Evolutionary conservation across 768 basidiomycete genomes (phyloP).

Genomic region (Baorangia bicolor): DNA sequence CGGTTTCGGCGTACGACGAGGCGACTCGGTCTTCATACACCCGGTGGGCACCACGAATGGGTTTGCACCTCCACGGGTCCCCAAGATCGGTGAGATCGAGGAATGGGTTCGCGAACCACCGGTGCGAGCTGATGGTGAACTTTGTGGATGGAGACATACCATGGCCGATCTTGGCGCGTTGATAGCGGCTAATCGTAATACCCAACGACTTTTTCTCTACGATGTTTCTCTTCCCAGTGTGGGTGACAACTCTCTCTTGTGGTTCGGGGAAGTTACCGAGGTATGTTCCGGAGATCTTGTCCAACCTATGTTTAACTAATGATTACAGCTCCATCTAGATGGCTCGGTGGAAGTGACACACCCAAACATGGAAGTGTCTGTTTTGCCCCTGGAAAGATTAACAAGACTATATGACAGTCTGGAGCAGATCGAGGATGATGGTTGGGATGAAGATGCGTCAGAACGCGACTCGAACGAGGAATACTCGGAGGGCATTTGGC

Average conservation of each 20-base stretch:
- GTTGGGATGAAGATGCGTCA: constrained; percentile 46
- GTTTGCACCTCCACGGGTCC: constrained; percentile 64
- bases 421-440: constrained; percentile 73
- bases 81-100: constrained; percentile 83
- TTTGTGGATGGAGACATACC: constrained; percentile 69
- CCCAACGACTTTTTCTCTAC: constrained; percentile 39
- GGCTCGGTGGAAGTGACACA: constrained; percentile 74
- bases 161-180: constrained; percentile 63
- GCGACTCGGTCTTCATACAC: constrained; percentile 85
- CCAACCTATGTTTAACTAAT: constrained; percentile 3
- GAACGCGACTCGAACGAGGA: constrained; percentile 40
- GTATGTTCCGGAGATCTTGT: constrained; percentile 39
- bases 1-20: constrained; percentile 75
- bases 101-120: constrained; percentile 70
- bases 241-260: constrained; percentile 50
- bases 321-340: constrained; percentile 62
- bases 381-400: constrained; percentile 64
- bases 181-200: constrained; percentile 49
- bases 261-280: constrained; percentile 86
- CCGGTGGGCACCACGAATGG: constrained; percentile 71
- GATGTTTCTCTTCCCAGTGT: constrained; percentile 42
- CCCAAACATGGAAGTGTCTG: constrained; percentile 48
- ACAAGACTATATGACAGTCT: constrained; percentile 79
- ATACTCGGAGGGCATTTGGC: constrained; percentile 42
- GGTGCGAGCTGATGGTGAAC: constrained; percentile 45